phyloP scores from a whole-genome alignment of 257 asterid species.

The Solanum ossicruentum region DNA sequence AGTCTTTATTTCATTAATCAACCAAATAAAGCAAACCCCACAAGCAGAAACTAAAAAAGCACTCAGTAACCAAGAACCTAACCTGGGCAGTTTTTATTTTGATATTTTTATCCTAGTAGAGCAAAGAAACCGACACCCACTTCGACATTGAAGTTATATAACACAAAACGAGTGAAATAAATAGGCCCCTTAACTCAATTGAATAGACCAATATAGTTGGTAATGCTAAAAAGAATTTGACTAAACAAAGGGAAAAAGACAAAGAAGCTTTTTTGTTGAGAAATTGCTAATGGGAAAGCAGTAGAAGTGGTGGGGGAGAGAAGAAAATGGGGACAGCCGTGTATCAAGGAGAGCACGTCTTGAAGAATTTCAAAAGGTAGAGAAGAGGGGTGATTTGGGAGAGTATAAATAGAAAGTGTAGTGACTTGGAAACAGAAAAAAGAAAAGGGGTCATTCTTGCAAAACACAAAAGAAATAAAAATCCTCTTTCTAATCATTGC shows the following conservation, averaged over 20 bases:
- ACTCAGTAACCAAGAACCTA: background rate
- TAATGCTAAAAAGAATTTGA: conserved; percentile 2
- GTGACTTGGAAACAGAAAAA: background rate
- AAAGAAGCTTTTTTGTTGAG: background rate
- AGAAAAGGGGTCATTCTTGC: background rate
- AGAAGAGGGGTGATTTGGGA: background rate
- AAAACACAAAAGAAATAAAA: background rate
- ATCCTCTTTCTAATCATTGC: conserved; percentile 46
- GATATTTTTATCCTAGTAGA: background rate
- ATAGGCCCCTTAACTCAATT: background rate
- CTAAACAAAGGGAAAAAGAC: background rate
- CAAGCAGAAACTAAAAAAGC: background rate
- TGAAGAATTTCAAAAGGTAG: background rate
- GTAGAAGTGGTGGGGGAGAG: background rate
- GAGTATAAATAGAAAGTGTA: background rate
- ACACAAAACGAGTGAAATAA: conserved; percentile 4
- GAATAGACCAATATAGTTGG: background rate
- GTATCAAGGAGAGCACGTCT: conserved; percentile 1
- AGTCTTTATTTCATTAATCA: conserved; percentile 12
- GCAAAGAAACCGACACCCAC: conserved; percentile 15
- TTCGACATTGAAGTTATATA: conserved; percentile 21
- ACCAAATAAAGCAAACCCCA: conserved; percentile 7
- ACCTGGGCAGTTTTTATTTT: background rate
- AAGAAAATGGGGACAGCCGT: background rate
- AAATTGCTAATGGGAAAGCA: background rate